A percentile compares a stretch with the other conserved stretches of the same genome.
phyloP scores from a whole-genome alignment of 768 basidiomycete genomes.

The Grammothele lineata region DNA sequence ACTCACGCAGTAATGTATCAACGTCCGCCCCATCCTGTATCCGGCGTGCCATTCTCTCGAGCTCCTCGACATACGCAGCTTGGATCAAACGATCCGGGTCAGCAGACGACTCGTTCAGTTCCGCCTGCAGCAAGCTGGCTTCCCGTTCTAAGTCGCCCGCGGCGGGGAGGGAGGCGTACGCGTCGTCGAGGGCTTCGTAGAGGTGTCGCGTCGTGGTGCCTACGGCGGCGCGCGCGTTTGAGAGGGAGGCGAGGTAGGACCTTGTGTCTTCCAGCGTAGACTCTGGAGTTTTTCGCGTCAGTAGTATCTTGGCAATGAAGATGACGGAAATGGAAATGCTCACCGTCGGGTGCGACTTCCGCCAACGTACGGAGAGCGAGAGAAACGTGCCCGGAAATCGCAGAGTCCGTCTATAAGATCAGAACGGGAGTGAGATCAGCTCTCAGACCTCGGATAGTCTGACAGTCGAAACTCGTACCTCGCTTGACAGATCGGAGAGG shows the following conservation, averaged over 20 bases:
- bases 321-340: too few relatives aligned
- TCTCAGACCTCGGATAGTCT: background rate
- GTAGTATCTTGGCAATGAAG: background rate
- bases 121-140: background rate
- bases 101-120: background rate
- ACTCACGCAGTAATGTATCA: background rate
- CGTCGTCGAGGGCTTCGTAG: conserved; percentile 3
- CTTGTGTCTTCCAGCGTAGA: background rate
- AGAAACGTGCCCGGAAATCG: background rate
- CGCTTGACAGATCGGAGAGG: conserved; percentile 27
- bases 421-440: too few relatives aligned
- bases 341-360: too few relatives aligned
- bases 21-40: background rate
- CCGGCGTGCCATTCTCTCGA: conserved; percentile 5
- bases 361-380: background rate
- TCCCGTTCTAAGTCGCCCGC: conserved; percentile 4
- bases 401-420: background rate
- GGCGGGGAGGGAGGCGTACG: background rate
- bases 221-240: background rate
- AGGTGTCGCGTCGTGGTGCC: conserved; percentile 7
- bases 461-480: conserved; percentile 19
- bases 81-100: background rate
- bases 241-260: conserved; percentile 1
- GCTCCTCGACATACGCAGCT: conserved; percentile 4
- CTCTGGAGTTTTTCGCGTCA: background rate